phyloP scores from a whole-genome alignment of 169 alveolate species.

The Eimeria sp. region DNA sequence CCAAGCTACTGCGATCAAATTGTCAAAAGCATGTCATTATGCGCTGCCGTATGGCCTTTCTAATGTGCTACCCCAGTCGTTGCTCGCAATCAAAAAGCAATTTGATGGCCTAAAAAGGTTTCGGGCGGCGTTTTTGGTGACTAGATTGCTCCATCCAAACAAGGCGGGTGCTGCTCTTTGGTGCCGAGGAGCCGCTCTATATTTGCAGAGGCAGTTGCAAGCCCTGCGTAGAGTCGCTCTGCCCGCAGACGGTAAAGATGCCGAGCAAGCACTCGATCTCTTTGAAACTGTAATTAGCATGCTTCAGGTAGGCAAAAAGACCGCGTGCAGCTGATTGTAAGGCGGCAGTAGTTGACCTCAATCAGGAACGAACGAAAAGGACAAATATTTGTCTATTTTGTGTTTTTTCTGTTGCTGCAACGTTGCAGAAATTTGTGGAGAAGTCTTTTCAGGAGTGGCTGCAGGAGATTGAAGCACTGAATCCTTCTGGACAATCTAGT shows the following conservation, averaged over 20 bases:
- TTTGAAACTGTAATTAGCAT: slow-evolving; percentile 23
- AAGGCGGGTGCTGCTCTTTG: slow-evolving; percentile 83
- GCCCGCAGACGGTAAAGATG: slow-evolving; percentile 61
- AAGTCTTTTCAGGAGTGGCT: slow-evolving; percentile 78
- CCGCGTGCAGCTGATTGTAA: background rate
- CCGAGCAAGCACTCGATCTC: slow-evolving; percentile 25
- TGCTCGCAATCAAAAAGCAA: slow-evolving; percentile 58
- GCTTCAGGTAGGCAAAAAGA: slow-evolving; percentile 20
- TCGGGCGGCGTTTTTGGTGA: slow-evolving; percentile 48
- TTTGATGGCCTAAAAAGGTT: slow-evolving; percentile 41
- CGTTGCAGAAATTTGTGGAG: slow-evolving; percentile 77
- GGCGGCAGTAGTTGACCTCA: too few relatives aligned
- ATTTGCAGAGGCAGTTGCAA: slow-evolving; percentile 82
- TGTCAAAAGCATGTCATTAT: background rate
- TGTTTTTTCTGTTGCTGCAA: background rate
- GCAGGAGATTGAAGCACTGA: slow-evolving; percentile 81
- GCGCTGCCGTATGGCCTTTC: background rate
- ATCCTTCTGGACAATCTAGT: slow-evolving; percentile 52
- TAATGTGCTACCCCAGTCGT: slow-evolving; percentile 19
- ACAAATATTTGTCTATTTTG: background rate
- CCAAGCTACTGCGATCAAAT: background rate
- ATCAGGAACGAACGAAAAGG: background rate
- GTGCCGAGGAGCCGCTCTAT: slow-evolving; percentile 84
- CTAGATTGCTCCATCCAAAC: slow-evolving; percentile 63
- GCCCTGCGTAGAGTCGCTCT: slow-evolving; percentile 15